Evolutionary conservation across 768 basidiomycete genomes (phyloP).

Genomic region (Hericium rajendrae): DNA sequence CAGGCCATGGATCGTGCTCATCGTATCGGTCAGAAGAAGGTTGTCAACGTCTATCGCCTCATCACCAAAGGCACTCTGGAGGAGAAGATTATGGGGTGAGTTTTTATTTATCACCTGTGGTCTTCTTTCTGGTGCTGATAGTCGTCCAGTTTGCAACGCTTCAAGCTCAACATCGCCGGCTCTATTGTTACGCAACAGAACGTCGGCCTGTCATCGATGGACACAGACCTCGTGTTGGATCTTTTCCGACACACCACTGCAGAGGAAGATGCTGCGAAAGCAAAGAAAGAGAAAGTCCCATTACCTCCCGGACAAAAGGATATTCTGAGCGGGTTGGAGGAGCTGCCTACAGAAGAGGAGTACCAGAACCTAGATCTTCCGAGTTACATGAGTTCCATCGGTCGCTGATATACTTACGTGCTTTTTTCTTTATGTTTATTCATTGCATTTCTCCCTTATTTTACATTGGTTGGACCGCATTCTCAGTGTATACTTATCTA

Average conservation of each 20-base stretch:
- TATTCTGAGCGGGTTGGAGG: slow-evolving; percentile 81
- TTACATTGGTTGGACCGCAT: slow-evolving; percentile 7
- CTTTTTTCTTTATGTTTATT: slow-evolving; percentile 19
- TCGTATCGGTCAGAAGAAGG: slow-evolving; percentile 96
- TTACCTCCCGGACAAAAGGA: slow-evolving; percentile 71
- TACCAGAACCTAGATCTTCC: slow-evolving; percentile 82
- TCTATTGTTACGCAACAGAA: slow-evolving; percentile 98
- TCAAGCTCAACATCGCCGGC: slow-evolving; percentile 96
- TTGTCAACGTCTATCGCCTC: slow-evolving; percentile 96
- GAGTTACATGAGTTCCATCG: slow-evolving; percentile 82
- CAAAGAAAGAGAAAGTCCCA: slow-evolving; percentile 39
- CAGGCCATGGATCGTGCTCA: slow-evolving; percentile 99
- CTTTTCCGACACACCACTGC: slow-evolving; percentile 74
- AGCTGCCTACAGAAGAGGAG: slow-evolving; percentile 86
- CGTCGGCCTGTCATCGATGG: slow-evolving; percentile 88
- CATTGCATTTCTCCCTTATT: slow-evolving; percentile 7
- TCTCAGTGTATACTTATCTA: slow-evolving; percentile 9
- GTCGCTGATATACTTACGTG: slow-evolving; percentile 27
- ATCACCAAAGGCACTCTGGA: slow-evolving; percentile 96
- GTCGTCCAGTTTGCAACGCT: slow-evolving; percentile 75
- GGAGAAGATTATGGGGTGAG: slow-evolving; percentile 99
- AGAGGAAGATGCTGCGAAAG: slow-evolving; percentile 59
- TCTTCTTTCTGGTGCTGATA: slow-evolving; percentile 4
- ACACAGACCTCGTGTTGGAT: slow-evolving; percentile 93
- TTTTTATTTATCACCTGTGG: slow-evolving; percentile 2